Base-by-base conservation (phyloP, 1,284 basidiomycete genomes). In the Cyathus pygmaeus region DNA sequence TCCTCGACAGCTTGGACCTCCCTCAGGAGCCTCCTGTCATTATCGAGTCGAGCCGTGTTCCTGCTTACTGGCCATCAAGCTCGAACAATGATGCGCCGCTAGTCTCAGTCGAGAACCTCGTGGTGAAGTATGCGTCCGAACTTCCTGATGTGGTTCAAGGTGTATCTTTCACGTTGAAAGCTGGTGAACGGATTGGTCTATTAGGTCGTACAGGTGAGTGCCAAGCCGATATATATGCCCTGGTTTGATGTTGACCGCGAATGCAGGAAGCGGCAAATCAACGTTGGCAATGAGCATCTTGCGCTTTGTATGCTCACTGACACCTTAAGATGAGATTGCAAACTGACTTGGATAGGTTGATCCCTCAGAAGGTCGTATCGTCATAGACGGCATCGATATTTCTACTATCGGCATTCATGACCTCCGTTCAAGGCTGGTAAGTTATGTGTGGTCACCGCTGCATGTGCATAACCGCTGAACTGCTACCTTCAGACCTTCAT, bases 21-120 rank as follows among this genome's bases (percentile, higher is more conserved):
- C 92, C 94, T 1, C 92, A 94, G 71, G 95, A 96, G 72, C 89
- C 94, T 4, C 89, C 94, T 1, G 82, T 89, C 0, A 71, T 91
- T 59, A 89, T 94, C 54, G 87, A 90, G 59, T 83, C 83, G 1
- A 83, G 83, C 54, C 85, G 90, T 4, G 88, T 88, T 1, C 93
- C 94, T 1, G 93, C 94, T 0, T 94, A 94, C 71, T 95, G 94
- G 94, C 94, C 94, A 0, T 93, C 93, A 10, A 92, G 90, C 71
- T 83, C 85, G 26, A 84, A 82, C 60, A 76, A 81, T 5, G 70
- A 81, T 29, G 70, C 80, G 1, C n/a, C n/a, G n/a, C 79, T 92
- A 42, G 72, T 94, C 31, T 73, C 75, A 6, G 89, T 95, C 0
- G 87, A 94, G 66, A 84, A 94, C 60, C 80, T 98, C 5, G 87